Conservation (phyloP, 2,329 filamentous ascomycete species). For the Talaromyces marneffei region DNA sequence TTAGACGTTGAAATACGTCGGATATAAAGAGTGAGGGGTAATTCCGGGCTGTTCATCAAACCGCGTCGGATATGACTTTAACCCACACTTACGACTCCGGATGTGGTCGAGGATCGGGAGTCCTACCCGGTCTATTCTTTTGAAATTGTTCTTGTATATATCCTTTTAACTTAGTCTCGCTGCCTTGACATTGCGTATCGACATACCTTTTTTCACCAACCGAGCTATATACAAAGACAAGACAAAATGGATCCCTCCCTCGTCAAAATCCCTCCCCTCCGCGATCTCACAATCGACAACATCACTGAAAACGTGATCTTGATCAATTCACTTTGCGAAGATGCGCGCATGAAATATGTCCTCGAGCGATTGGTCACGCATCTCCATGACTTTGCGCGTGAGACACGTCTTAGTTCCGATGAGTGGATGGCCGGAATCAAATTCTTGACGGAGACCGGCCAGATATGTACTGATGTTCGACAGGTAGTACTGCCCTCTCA, state of each 20-base stretch:
- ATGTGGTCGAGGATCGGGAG: neutral
- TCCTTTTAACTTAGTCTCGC: neutral
- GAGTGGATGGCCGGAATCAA: conserved; percentile 73
- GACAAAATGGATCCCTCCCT: conserved; percentile 37
- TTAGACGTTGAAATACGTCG: neutral
- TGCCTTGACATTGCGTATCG: neutral
- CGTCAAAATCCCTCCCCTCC: conserved; percentile 45
- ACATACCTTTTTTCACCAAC: neutral
- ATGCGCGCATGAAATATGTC: conserved; percentile 64
- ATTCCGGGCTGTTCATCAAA: neutral
- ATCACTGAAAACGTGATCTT: conserved; percentile 70
- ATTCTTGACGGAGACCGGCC: conserved; percentile 67
- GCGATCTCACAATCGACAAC: conserved; percentile 71
- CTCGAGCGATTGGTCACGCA: conserved; percentile 69
- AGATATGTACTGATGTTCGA: conserved; percentile 65
- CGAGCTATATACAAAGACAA: neutral
- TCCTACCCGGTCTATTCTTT: no score
- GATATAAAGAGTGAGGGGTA: neutral
- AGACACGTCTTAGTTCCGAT: conserved; percentile 67
- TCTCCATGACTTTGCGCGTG: conserved; percentile 75
- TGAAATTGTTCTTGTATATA: neutral
- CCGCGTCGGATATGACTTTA: neutral
- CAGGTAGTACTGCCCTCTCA: no score
- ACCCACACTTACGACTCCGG: neutral
- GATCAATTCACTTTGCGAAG: conserved; percentile 65